phyloP scores from a whole-genome alignment of 176 grass and related monocot genomes.

The Triticum timopheevii region DNA sequence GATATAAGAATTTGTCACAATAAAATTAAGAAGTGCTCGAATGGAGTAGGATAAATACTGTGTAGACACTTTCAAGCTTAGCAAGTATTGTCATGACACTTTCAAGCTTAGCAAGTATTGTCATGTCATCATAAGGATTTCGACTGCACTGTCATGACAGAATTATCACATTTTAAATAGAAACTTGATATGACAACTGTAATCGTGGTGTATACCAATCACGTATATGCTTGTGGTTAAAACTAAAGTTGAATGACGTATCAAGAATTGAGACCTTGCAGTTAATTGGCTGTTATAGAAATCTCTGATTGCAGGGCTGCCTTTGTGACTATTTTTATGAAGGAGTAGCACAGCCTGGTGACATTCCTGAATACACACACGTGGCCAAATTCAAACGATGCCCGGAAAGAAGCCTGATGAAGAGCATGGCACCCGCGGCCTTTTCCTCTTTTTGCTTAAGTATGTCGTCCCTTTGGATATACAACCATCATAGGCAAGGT shows the following conservation, averaged over 20 bases:
- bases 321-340: slow-evolving; percentile 39
- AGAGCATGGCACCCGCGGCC: not conserved
- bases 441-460: too few relatives aligned
- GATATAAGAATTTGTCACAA: not conserved
- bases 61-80: slow-evolving; percentile 68
- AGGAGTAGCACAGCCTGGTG: not conserved
- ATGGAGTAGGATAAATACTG: not conserved
- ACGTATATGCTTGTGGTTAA: slow-evolving; percentile 1
- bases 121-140: slow-evolving; percentile 75
- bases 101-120: slow-evolving; percentile 78
- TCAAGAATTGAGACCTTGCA: slow-evolving; percentile 57
- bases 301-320: not conserved
- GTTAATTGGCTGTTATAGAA: slow-evolving; percentile 74
- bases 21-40: not conserved
- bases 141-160: slow-evolving; percentile 49
- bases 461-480: not conserved
- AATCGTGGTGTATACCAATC: not conserved
- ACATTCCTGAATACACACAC: not conserved
- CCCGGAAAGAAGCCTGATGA: not conserved
- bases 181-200: not conserved
- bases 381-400: not conserved
- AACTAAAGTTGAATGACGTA: slow-evolving; percentile 17
- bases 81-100: slow-evolving; percentile 61
- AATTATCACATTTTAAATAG: slow-evolving; percentile 18
- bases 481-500: not conserved